Conservation (phyloP, 192 early-diverging fungal species). For the Martensiomyces pterosporus region DNA sequence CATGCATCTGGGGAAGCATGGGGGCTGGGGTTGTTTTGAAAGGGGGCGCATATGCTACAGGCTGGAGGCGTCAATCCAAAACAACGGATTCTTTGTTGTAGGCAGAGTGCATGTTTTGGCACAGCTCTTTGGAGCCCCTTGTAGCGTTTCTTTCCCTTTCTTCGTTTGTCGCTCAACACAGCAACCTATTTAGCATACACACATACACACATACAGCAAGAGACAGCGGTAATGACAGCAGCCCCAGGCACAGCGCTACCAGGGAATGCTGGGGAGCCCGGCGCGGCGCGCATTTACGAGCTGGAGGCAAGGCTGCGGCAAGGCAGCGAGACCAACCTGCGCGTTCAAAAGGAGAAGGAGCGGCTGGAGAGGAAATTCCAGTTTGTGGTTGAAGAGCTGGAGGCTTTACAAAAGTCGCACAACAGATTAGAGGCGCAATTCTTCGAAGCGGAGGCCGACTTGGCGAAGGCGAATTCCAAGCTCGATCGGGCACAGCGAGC, state of each 20-base stretch:
- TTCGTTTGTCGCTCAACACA: not conserved
- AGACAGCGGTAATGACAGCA: conserved; percentile 9
- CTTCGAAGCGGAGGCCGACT: conserved; percentile 32
- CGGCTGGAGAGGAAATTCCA: conserved; percentile 34
- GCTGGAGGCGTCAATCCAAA: too few relatives aligned
- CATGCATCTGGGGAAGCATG: too few relatives aligned
- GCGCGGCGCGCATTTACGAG: conserved; percentile 31
- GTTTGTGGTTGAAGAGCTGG: conserved; percentile 33
- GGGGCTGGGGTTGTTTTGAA: too few relatives aligned
- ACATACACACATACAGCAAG: not conserved
- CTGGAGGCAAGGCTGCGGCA: conserved; percentile 33
- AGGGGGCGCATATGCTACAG: too few relatives aligned
- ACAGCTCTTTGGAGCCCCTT: too few relatives aligned
- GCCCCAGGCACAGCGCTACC: too few relatives aligned
- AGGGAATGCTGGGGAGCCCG: too few relatives aligned
- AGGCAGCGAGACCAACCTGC: conserved; percentile 30
- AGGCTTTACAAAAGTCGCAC: conserved; percentile 35
- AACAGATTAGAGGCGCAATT: conserved; percentile 38
- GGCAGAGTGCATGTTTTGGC: too few relatives aligned
- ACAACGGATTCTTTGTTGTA: too few relatives aligned
- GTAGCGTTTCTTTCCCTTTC: too few relatives aligned
- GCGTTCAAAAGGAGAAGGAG: conserved; percentile 11
- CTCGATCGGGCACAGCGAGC: conserved; percentile 28
- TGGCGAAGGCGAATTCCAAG: conserved; percentile 12
- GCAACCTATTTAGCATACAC: not conserved